phyloP scores from a whole-genome alignment of 1,284 basidiomycete species.

The Boletus semigastroideus region DNA sequence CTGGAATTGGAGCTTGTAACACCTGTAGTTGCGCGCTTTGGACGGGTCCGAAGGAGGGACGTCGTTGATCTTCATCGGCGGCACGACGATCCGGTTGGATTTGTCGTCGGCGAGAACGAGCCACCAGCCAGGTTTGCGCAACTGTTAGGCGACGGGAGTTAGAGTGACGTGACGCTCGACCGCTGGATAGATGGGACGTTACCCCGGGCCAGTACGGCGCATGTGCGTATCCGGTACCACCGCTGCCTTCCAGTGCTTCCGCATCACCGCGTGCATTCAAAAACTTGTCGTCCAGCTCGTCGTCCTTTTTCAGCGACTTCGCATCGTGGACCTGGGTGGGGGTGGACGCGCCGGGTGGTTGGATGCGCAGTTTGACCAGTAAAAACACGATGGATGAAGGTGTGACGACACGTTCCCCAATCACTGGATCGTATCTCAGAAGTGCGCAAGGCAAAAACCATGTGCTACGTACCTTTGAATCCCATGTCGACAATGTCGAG shows the following conservation, averaged over 20 bases:
- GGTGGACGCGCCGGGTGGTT: slow-evolving; percentile 39
- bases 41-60: slow-evolving; percentile 66
- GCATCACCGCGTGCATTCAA: slow-evolving; percentile 60
- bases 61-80: slow-evolving; percentile 83
- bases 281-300: slow-evolving; percentile 65
- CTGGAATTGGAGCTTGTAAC: slow-evolving; percentile 93
- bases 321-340: slow-evolving; percentile 37
- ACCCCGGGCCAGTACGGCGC: slow-evolving; percentile 91
- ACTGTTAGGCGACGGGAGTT: slow-evolving; percentile 38
- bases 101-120: slow-evolving; percentile 91
- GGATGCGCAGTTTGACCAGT: slow-evolving; percentile 77
- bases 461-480: slow-evolving; percentile 73
- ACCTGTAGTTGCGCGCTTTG: slow-evolving; percentile 68
- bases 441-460: neutral
- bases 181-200: slow-evolving; percentile 30
- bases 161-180: neutral
- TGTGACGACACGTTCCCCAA: slow-evolving; percentile 86
- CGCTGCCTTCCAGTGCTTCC: slow-evolving; percentile 54
- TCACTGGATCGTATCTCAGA: slow-evolving; percentile 54
- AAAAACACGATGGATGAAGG: slow-evolving; percentile 91
- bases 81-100: slow-evolving; percentile 86
- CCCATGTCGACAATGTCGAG: slow-evolving; percentile 82
- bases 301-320: slow-evolving; percentile 54
- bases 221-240: slow-evolving; percentile 73
- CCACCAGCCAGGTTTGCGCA: slow-evolving; percentile 89